Base-by-base conservation (phyloP, 2,329 filamentous ascomycete genomes). In the Dendryphion nanum region DNA sequence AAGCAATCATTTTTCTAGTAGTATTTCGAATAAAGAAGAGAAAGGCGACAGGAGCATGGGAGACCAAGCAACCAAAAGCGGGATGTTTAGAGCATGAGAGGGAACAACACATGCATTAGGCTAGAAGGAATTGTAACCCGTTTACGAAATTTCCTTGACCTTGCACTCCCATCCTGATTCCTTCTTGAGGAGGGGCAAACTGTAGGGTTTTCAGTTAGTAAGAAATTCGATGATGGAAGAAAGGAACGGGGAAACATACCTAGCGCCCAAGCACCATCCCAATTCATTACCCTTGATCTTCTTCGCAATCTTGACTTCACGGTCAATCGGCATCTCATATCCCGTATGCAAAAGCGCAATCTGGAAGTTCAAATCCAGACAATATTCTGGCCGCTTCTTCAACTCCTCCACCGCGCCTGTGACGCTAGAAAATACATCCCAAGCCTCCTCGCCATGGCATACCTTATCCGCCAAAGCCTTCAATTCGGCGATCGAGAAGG, bases 221-320 rank as follows among this genome's bases (percentile, higher is more conserved):
- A 6, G 3, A n/a, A 28, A 14, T 26, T 17, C 6, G 33, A 21
- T 33, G 24, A 36, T 6, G 18, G 3, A 12, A n/a, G 16, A 37
- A 18, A 14, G 31, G 16, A 38, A 19, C 35, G 33, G 18, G 10
- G 16, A 18, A 40, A 60, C 83, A 72, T 74, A 93, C 88, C 89
- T 95, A 50, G 93, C 93, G 67, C 93, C 93, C 60, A 98, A 76
- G 72, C 91, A 97, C 93, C 93, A 98, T 26, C 93, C 93, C 57
- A 98, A 72, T 73, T 98, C 94, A 66, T 96, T 96, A 40, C 83
- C 83, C 73, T 94, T 91, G 62, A 98, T 95, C 78, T 96, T 95
- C 85, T 98, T 98, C 43, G 91, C 93, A 62, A 96, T 95, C 76
- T 87, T 91, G 50, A 98, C 89, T 69, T 98, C 93, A 26, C 94